These are phyloP conservation scores for Penicillium sp. DNA, from an alignment of 2,329 filamentous ascomycete genomes.

Conservation along the genomic window DNA sequence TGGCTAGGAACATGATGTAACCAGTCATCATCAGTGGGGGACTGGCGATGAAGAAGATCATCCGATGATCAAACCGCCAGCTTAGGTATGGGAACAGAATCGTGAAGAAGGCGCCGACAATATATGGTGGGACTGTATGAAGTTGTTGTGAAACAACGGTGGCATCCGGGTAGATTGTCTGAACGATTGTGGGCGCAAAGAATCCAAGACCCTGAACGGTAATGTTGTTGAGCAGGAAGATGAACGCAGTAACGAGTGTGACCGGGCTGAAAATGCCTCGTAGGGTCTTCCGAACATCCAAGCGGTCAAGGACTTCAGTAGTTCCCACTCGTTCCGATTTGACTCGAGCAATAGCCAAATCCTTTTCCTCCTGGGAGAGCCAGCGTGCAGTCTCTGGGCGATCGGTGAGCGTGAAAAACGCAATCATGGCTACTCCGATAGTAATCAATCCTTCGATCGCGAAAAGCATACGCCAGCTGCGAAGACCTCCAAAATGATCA, in stretches of 20 bases:
- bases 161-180: constrained; percentile 62
- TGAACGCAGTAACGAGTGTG: constrained; percentile 55
- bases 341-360: constrained; percentile 63
- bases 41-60: constrained; percentile 59
- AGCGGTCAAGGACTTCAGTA: constrained; percentile 62
- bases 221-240: constrained; percentile 66
- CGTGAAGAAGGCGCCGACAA: constrained; percentile 66
- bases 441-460: constrained; percentile 69
- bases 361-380: constrained; percentile 65
- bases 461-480: constrained; percentile 68
- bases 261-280: constrained; percentile 65
- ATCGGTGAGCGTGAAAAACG: constrained; percentile 66
- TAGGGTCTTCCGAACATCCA: constrained; percentile 59
- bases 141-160: constrained; percentile 64
- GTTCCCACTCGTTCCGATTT: constrained; percentile 66
- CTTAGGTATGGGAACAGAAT: constrained; percentile 60
- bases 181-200: constrained; percentile 68
- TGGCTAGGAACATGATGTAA: constrained; percentile 69
- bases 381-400: constrained; percentile 66
- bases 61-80: constrained; percentile 59
- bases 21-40: constrained; percentile 66
- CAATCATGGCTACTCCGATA: constrained; percentile 55
- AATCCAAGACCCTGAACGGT: constrained; percentile 70
- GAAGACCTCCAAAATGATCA: constrained; percentile 55
- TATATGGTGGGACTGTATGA: constrained; percentile 67